A percentile compares a stretch with the other conserved stretches of the same genome.
Conservation (phyloP, 495 filamentous ascomycete genomes). For the Hypoxylon fuscum region DNA sequence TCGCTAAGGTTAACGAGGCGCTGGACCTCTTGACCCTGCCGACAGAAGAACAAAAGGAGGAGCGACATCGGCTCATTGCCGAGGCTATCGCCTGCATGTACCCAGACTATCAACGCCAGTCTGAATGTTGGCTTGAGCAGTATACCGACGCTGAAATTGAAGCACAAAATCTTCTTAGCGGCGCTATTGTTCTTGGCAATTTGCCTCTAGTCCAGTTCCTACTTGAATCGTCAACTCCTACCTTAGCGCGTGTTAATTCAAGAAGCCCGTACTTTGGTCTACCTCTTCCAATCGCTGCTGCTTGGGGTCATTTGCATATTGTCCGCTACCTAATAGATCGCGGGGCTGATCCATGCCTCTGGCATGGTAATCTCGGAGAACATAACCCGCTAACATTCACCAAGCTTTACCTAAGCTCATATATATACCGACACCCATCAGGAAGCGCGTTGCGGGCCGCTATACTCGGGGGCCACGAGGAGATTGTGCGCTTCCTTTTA, state of each 20-base stretch:
- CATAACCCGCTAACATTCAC: background rate
- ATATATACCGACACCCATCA: background rate
- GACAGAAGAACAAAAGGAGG: background rate
- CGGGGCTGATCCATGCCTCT: background rate
- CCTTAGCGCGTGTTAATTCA: background rate
- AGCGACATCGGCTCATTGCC: constrained; percentile 14
- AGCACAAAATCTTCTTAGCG: constrained; percentile 6
- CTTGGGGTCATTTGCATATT: constrained; percentile 10
- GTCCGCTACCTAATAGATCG: constrained; percentile 7
- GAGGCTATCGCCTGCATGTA: background rate
- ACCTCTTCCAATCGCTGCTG: constrained; percentile 6
- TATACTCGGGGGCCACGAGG: constrained; percentile 5
- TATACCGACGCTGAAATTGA: background rate
- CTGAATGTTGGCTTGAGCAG: too few species aligned
- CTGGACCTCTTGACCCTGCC: constrained; percentile 10
- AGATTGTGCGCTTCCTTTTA: constrained; percentile 4
- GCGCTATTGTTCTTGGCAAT: constrained; percentile 14
- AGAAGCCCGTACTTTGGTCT: constrained; percentile 7
- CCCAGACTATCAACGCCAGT: background rate
- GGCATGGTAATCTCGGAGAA: background rate
- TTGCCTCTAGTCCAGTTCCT: constrained; percentile 8
- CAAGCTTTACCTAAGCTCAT: too few species aligned
- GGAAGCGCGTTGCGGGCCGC: background rate
- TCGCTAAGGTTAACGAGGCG: constrained; percentile 7
- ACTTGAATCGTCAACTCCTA: background rate